phyloP scores from a whole-genome alignment of 108 stramenopile genomes.

The Aureococcus anophagefferens region DNA sequence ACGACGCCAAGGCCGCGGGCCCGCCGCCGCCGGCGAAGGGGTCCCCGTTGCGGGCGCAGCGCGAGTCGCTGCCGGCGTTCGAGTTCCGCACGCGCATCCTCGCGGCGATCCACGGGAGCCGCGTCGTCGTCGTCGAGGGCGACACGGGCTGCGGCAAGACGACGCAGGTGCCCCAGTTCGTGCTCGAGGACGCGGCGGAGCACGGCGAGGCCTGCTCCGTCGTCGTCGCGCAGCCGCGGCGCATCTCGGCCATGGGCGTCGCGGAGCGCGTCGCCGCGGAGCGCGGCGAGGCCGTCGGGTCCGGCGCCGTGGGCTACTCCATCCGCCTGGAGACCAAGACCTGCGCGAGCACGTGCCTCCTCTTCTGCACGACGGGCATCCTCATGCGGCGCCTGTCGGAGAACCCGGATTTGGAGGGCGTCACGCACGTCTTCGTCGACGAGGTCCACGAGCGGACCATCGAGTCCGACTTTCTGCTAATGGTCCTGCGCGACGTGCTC shows the following conservation, averaged over 20 bases:
- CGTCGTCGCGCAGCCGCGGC: constrained; percentile 70
- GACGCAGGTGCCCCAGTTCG: constrained; percentile 78
- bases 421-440: constrained; percentile 34
- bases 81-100: constrained; percentile 12
- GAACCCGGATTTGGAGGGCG: constrained; percentile 11
- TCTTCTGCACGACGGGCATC: constrained; percentile 51
- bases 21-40: too few species aligned
- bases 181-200: constrained; percentile 47
- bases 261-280: constrained; percentile 68
- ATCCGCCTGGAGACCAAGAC: constrained; percentile 39
- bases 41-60: constrained; percentile 6
- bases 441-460: constrained; percentile 53
- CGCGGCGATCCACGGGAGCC: constrained; percentile 16
- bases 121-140: constrained; percentile 39
- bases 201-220: constrained; percentile 49
- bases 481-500: constrained; percentile 36
- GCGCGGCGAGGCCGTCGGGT: constrained; percentile 38
- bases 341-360: constrained; percentile 26
- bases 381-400: constrained; percentile 41
- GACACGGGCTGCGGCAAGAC: constrained; percentile 54
- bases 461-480: constrained; percentile 46
- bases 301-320: constrained; percentile 39
- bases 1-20: too few species aligned
- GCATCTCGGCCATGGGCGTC: constrained; percentile 66
- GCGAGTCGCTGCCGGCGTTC: constrained; percentile 14